Percentiles rank a stretch among this genome's conserved stretches.
Conservation (phyloP, 2,329 filamentous ascomycete species). For the Xylariaceae sp. region DNA sequence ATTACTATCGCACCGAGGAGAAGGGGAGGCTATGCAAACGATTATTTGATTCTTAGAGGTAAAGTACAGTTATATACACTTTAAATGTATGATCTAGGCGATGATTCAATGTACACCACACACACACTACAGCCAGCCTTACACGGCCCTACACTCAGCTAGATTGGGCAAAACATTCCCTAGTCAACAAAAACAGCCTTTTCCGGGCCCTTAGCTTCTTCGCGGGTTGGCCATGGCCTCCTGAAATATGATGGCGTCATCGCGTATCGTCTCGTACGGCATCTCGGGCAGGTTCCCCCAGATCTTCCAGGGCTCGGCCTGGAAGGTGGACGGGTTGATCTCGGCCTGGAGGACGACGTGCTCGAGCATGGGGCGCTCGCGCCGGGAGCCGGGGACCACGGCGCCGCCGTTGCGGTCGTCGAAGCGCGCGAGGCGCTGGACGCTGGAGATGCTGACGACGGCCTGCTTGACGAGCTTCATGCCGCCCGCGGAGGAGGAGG, state of each 20-base stretch:
- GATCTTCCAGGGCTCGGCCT: conserved; percentile 62
- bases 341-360: conserved; percentile 66
- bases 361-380: conserved; percentile 63
- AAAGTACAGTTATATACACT: too few species aligned
- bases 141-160: too few species aligned
- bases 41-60: too few species aligned
- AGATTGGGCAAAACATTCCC: too few species aligned
- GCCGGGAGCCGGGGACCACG: conserved; percentile 53
- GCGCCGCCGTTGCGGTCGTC: conserved; percentile 43
- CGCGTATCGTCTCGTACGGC: conserved; percentile 49
- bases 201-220: background rate
- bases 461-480: conserved; percentile 58
- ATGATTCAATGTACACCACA: too few species aligned
- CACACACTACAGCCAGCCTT: too few species aligned
- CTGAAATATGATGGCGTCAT: conserved; percentile 29
- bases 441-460: conserved; percentile 64
- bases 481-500: conserved; percentile 39
- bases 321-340: conserved; percentile 53
- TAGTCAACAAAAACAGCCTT: too few species aligned
- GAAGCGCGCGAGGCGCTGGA: conserved; percentile 58
- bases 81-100: too few species aligned
- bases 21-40: too few species aligned
- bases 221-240: conserved; percentile 22
- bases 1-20: too few species aligned
- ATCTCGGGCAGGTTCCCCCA: conserved; percentile 68